Evolutionary conservation across 1,284 basidiomycete species (phyloP).

Genomic region (Ustilago tritici): DNA sequence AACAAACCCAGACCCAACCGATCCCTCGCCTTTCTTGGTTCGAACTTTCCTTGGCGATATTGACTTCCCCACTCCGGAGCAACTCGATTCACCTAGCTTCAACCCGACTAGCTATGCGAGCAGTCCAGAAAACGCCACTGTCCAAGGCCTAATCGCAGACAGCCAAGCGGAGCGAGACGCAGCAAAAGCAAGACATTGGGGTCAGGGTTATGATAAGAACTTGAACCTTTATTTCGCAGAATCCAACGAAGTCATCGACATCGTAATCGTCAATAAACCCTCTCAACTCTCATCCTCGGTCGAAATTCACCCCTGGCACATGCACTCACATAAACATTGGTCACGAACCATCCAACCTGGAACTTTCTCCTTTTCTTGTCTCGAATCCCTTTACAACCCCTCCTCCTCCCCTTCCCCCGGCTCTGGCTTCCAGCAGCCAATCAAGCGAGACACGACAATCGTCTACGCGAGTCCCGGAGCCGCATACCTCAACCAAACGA

Average conservation of each 20-base stretch:
- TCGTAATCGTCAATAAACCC: slow-evolving; percentile 54
- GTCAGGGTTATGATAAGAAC: slow-evolving; percentile 14
- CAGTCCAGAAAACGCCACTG: background rate
- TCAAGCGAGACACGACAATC: slow-evolving; percentile 53
- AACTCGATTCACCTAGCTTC: slow-evolving; percentile 1
- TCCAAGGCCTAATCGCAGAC: background rate
- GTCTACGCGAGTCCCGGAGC: slow-evolving; percentile 51
- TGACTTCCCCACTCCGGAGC: slow-evolving; percentile 4
- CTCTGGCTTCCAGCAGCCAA: slow-evolving; percentile 5
- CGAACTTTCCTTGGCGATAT: slow-evolving; percentile 31
- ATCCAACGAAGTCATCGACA: slow-evolving; percentile 48
- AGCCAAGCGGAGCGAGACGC: background rate
- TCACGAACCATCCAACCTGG: slow-evolving; percentile 45
- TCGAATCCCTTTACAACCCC: slow-evolving; percentile 13
- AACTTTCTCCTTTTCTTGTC: slow-evolving; percentile 38
- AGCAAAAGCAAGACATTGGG: slow-evolving; percentile 6
- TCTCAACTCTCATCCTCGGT: slow-evolving; percentile 2
- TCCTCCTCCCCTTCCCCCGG: background rate
- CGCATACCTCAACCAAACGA: slow-evolving; percentile 25
- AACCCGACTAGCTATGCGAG: slow-evolving; percentile 25
- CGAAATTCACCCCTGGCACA: slow-evolving; percentile 61
- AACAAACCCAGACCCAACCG: background rate
- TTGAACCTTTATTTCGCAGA: slow-evolving; percentile 47
- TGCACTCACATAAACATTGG: slow-evolving; percentile 50
- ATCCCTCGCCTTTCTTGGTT: slow-evolving; percentile 39